Percentiles rank a stretch among this genome's conserved stretches.
Evolutionary conservation across 1,284 basidiomycete genomes (phyloP).

Genomic region (Chalciporus piperatoides): DNA sequence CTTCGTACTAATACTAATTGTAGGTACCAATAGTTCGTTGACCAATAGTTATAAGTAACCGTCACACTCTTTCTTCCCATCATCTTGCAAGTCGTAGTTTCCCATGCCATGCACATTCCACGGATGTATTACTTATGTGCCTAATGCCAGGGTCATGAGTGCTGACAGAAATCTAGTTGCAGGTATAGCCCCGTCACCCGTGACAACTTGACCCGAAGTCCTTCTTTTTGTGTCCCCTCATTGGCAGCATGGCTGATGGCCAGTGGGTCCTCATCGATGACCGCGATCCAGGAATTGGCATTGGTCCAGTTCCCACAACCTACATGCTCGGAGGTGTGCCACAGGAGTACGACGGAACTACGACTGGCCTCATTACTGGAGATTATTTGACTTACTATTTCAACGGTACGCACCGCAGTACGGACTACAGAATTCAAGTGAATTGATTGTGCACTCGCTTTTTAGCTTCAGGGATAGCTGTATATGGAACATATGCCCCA

Average conservation of each 20-base stretch:
- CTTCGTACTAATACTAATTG: no score
- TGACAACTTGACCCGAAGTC: no score
- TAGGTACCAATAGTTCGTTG: no score
- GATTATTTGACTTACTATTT: constrained; percentile 2
- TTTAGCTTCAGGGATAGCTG: constrained; percentile 6
- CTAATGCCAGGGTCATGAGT: no score
- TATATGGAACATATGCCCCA: constrained; percentile 6
- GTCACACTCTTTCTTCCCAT: no score
- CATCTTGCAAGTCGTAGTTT: no score
- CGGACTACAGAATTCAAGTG: background rate
- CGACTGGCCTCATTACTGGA: background rate
- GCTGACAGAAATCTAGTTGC: no score
- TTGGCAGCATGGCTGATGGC: background rate
- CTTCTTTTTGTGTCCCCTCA: background rate
- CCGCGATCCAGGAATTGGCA: constrained; percentile 4
- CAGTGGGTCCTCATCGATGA: constrained; percentile 3
- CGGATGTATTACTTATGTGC: no score
- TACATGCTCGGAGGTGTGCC: background rate
- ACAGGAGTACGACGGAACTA: background rate
- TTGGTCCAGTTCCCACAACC: background rate
- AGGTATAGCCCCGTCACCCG: no score
- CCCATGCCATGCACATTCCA: no score
- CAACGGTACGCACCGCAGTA: constrained; percentile 4
- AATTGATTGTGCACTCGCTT: background rate
- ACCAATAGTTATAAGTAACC: no score